Percentiles rank a stretch among this genome's conserved stretches.
Conservation (phyloP, 495 filamentous ascomycete species). For the Astrothelium subdiscretum region DNA sequence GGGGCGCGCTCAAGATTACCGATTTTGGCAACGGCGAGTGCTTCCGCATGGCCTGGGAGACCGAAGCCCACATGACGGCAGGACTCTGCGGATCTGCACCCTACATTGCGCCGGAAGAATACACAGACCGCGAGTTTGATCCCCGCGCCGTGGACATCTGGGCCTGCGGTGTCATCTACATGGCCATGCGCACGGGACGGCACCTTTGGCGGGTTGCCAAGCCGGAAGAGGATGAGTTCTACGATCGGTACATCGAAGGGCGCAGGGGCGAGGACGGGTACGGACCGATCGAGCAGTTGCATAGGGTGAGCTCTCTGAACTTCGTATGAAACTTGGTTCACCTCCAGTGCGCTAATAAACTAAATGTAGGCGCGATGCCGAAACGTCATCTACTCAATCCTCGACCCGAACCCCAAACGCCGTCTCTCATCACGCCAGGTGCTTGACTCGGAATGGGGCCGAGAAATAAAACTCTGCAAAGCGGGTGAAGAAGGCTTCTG, state of each 20-base stretch:
- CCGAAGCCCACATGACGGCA: slow-evolving; percentile 93
- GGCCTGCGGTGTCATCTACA: slow-evolving; percentile 98
- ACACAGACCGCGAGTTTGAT: slow-evolving; percentile 88
- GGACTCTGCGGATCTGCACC: slow-evolving; percentile 93
- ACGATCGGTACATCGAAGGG: slow-evolving; percentile 82
- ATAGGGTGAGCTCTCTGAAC: slow-evolving; percentile 57
- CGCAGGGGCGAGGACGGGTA: slow-evolving; percentile 90
- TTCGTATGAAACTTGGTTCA: background rate
- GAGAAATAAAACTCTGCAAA: slow-evolving; percentile 91
- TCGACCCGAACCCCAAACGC: slow-evolving; percentile 86
- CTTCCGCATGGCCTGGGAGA: slow-evolving; percentile 99
- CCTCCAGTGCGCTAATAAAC: slow-evolving; percentile 27
- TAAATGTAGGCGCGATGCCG: slow-evolving; percentile 73
- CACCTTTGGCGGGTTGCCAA: slow-evolving; percentile 94
- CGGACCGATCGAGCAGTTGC: slow-evolving; percentile 87
- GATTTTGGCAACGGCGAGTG: slow-evolving; percentile 99
- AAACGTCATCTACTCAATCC: slow-evolving; percentile 96
- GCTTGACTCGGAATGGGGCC: slow-evolving; percentile 94
- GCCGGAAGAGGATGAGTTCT: slow-evolving; percentile 95
- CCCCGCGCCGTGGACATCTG: slow-evolving; percentile 94
- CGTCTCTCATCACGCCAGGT: slow-evolving; percentile 94
- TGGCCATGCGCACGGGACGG: slow-evolving; percentile 96
- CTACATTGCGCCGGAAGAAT: slow-evolving; percentile 97
- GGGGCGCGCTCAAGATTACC: slow-evolving; percentile 93
- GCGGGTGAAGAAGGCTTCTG: slow-evolving; percentile 84